Evolutionary conservation across 805 yeast genomes (phyloP), one percentile per base, ranked within the genome.

Genomic region (Cyberlindnera maclurae): DNA sequence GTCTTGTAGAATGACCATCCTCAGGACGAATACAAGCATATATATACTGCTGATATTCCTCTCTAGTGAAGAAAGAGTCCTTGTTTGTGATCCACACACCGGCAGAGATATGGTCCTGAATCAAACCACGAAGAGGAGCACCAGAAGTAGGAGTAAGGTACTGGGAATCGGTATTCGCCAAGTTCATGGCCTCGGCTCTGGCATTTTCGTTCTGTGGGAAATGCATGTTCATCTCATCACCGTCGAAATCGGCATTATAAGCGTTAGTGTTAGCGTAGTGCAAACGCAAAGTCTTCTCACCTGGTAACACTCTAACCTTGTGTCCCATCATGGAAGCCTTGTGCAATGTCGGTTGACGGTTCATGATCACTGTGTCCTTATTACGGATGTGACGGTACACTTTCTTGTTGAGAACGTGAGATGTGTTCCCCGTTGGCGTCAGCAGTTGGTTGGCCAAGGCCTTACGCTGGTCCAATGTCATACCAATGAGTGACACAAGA

Each of bases 241-340:
- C 98, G 66, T 90, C 98, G 55, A 93, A 90, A 75, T 90, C 98
- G 29, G 97, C 97, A 62, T 90, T 90, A 66, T 90, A 93, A 32
- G 98, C 97, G 66, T 97, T 97, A 33, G 98, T 93, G 64, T 93
- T 93, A 54, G 99, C 99, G 64, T 93, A 93, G 63, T 93, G 99
- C 63, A 93, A 70, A 58, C 99, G 78, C 54, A 93, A 70, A 4
- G 98, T 94, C 70, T 93, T 93, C 60, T 93, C 98, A 43, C 96
- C 95, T 4, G 97, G 98, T 51, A 93, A 71, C 26, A 93, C 98
- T 55, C 96, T 77, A 32, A 93, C 98, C 58, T 82, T 85, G 65
- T 93, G 99, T 51, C 98, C 98, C 99, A 93, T 93, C 96, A 93
- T 93, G 22, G 98, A 94, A 34, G 98, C 98, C 67, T 93, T 93